Conservation (phyloP, 192 early-diverging fungal species). For the Coemansia sp. region DNA sequence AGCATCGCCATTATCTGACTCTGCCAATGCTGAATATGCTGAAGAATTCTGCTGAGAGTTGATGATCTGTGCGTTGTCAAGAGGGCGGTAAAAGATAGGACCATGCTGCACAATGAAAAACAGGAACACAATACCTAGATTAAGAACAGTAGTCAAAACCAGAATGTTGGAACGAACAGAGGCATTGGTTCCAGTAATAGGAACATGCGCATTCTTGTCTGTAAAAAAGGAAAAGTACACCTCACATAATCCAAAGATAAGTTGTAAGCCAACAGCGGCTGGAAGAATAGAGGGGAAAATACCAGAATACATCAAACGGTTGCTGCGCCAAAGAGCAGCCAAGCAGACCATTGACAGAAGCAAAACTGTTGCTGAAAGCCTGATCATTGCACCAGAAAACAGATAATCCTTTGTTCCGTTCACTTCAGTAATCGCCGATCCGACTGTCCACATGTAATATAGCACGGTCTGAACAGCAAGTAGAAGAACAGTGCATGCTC, state of each 20-base stretch:
- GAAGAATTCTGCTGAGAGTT: not conserved
- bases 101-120: conserved; percentile 12
- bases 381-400: not conserved
- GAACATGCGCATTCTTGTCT: conserved; percentile 3
- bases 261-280: not conserved
- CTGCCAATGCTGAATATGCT: not conserved
- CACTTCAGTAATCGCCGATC: not conserved
- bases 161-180: conserved; percentile 9
- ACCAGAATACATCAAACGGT: conserved; percentile 17
- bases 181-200: conserved; percentile 1
- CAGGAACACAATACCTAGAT: not conserved
- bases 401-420: not conserved
- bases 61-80: not conserved
- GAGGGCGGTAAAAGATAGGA: conserved; percentile 15
- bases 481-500: not conserved
- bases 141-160: not conserved
- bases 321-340: conserved; percentile 2
- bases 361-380: not conserved
- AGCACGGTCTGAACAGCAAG: conserved; percentile 1
- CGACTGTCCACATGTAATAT: not conserved
- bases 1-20: not conserved
- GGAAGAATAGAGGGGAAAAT: conserved; percentile 15
- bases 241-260: conserved; percentile 2
- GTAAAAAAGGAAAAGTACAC: conserved; percentile 27
- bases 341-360: not conserved